Percentiles rank a stretch among this genome's conserved stretches.
Conservation (phyloP, 129 eudicot species). For the Scalesia atractyloides region DNA sequence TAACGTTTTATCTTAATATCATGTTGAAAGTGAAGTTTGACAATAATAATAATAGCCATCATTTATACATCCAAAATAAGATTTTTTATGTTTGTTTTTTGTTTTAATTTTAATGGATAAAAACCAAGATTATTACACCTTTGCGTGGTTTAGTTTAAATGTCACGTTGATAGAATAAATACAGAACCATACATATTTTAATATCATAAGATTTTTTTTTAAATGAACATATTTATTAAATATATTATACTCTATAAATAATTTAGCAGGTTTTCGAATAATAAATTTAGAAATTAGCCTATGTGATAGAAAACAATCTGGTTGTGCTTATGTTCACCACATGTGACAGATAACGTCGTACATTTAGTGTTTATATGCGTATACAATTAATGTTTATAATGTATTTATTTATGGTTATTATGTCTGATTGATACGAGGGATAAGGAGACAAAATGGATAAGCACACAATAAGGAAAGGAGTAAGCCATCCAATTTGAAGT, state of each 20-base stretch:
- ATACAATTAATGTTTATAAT: not conserved
- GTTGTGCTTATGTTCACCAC: not conserved
- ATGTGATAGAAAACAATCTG: not conserved
- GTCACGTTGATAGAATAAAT: not conserved
- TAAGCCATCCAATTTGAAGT: conserved; percentile 27
- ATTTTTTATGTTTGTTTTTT: not conserved
- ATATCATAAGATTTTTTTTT: not conserved
- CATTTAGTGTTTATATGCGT: not conserved
- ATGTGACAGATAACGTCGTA: not conserved
- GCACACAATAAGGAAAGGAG: conserved; percentile 12
- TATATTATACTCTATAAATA: not conserved
- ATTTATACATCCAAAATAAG: conserved; percentile 3
- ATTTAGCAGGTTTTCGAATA: not conserved
- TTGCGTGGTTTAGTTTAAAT: not conserved
- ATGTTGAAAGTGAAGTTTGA: conserved; percentile 32
- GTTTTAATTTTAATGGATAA: not conserved
- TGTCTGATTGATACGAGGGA: not conserved
- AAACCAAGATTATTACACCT: not conserved
- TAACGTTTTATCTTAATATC: conserved; percentile 29
- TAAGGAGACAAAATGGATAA: conserved; percentile 32
- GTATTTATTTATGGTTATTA: not conserved
- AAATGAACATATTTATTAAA: not conserved
- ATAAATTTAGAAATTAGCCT: not conserved
- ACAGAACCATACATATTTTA: not conserved
- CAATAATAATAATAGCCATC: not conserved